phyloP scores from a whole-genome alignment of 2,329 filamentous ascomycete genomes.

The Fonsecaea multimorphosa region DNA sequence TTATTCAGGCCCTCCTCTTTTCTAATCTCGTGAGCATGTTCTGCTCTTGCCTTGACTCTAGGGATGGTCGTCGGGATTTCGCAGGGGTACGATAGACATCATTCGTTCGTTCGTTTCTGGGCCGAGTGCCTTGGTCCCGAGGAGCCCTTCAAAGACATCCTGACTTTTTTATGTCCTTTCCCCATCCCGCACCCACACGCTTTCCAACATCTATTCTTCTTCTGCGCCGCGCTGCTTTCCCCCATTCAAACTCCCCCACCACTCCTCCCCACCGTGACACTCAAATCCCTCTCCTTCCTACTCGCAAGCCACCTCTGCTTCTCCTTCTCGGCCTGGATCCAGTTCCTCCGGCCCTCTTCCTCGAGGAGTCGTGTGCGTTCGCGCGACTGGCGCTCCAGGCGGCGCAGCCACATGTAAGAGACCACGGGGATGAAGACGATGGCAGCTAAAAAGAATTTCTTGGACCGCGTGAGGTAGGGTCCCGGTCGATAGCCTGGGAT shows the following conservation, averaged over 20 bases:
- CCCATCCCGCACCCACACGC: neutral
- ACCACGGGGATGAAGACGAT: conserved; percentile 31
- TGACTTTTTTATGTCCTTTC: neutral
- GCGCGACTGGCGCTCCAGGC: conserved; percentile 29
- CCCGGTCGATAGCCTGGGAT: conserved; percentile 34
- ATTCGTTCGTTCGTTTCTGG: no score
- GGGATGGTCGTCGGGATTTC: no score
- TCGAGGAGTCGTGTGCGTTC: conserved; percentile 32
- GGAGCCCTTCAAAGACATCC: no score
- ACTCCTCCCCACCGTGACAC: conserved; percentile 34
- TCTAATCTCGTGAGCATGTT: no score
- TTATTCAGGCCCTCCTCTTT: no score
- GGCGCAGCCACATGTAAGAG: conserved; percentile 34
- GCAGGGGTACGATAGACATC: no score
- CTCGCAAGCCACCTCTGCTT: conserved; percentile 24
- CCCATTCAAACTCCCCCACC: conserved; percentile 35
- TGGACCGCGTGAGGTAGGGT: conserved; percentile 29
- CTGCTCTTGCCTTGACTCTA: no score
- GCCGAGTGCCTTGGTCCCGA: no score
- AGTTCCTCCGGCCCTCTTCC: conserved; percentile 34
- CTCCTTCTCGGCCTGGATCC: conserved; percentile 35
- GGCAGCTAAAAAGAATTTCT: conserved; percentile 31
- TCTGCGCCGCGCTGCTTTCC: no score
- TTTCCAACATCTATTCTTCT: no score
- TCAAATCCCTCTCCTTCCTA: conserved; percentile 25